Base-by-base conservation (phyloP, 768 basidiomycete genomes). In the Hortiboletus campestris region DNA sequence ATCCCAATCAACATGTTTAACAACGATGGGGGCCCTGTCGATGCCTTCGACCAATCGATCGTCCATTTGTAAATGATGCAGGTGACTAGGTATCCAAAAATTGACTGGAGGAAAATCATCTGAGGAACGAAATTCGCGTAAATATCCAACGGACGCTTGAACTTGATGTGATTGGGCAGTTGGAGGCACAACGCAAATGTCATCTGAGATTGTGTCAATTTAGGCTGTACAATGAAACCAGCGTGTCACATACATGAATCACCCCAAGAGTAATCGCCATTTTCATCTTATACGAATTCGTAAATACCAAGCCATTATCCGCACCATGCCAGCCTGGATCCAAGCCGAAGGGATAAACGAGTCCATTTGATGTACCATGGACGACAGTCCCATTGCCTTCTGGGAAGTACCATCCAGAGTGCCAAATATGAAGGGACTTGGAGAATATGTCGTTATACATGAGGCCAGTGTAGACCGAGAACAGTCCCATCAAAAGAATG, bases 271-370 rank as follows among this genome's bases (percentile, higher is more conserved):
- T 84, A 67, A 99, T 87, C 20, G 93, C 91, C 93, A 98, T 94
- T 78, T 99, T 98, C 97, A 99, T 99, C 85, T 98, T 99, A 79
- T 96, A 96, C 38, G 95, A 98, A 74, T 99, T 99, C 49, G 89
- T 89, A 74, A 98, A 99, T 41, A 97, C 86, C 55, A 99, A 80
- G 2, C 78, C 79, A 67, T 99, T 99, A 61, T 92, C 91, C 6
- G 95, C 82, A 19, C 87, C 92, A 67, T 97, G 94, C 97, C 97
- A 99, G 46, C 76, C 86, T 49, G 94, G 94, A 70, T 99, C 97
- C 59, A 99, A 70, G 62, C 97, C 97, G 61, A 99, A 94, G 3
- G 89, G 85, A 76, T 99, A 98, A n/a, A 82, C 78, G 59, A 79
- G 77, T 3, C 89, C 89, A 46, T 80, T 91, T 28, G 81, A 63